phyloP scores from a whole-genome alignment of 352 stramenopile genomes.

The Globisporangium nunn region DNA sequence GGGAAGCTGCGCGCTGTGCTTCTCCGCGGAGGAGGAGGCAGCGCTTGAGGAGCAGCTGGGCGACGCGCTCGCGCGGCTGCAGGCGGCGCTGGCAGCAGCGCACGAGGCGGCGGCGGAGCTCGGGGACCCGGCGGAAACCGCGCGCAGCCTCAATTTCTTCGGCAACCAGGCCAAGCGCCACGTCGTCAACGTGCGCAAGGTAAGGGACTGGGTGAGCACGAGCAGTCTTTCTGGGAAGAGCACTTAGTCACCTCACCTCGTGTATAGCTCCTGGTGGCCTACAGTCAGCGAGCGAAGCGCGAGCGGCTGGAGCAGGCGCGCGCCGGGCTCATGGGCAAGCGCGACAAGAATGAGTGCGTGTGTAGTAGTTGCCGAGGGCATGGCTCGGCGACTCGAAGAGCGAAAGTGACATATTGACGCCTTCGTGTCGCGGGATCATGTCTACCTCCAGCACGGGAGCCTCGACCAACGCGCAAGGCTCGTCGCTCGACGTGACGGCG shows the following conservation, averaged over 20 bases:
- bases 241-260: not conserved
- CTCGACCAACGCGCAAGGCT: slow-evolving; percentile 15
- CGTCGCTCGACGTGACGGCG: slow-evolving; percentile 49
- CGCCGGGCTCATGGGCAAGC: slow-evolving; percentile 31
- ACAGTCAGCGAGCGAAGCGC: slow-evolving; percentile 51
- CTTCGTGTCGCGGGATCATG: too few species aligned
- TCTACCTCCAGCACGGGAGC: not conserved
- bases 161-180: slow-evolving; percentile 28
- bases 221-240: not conserved
- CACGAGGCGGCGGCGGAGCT: slow-evolving; percentile 46
- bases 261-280: slow-evolving; percentile 40
- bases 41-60: slow-evolving; percentile 49
- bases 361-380: too few species aligned
- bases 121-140: slow-evolving; percentile 17
- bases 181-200: slow-evolving; percentile 39
- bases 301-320: slow-evolving; percentile 51
- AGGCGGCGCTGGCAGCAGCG: slow-evolving; percentile 23
- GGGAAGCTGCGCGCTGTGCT: slow-evolving; percentile 23
- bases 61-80: slow-evolving; percentile 29
- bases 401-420: too few species aligned
- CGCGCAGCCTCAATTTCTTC: slow-evolving; percentile 24
- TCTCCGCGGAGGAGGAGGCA: slow-evolving; percentile 55
- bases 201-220: slow-evolving; percentile 1
- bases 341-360: slow-evolving; percentile 20
- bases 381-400: too few species aligned